These are phyloP conservation scores for Hypoxylon rickii DNA, from an alignment of 495 filamentous ascomycete genomes.

Conservation along the genomic window DNA sequence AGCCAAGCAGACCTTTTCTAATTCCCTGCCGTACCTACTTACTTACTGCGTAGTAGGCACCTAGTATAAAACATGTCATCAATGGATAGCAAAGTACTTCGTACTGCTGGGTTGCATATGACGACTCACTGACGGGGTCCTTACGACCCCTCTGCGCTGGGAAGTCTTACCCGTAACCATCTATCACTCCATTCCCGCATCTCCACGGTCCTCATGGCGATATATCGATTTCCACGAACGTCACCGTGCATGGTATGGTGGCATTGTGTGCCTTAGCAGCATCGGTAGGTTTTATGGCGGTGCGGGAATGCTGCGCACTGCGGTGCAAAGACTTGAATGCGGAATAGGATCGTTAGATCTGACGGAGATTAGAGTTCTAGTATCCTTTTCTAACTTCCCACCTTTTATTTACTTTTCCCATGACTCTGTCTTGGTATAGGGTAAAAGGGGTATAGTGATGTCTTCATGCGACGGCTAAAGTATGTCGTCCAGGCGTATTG, in stretches of 20 bases:
- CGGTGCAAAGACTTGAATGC: neutral
- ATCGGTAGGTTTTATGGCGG: neutral
- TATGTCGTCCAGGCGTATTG: neutral
- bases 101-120: conserved; percentile 14
- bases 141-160: neutral
- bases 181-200: neutral
- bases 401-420: neutral
- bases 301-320: neutral
- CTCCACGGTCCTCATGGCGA: neutral
- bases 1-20: conserved; percentile 1
- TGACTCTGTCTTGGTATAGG: neutral
- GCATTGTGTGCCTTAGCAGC: conserved; percentile 7
- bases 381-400: conserved; percentile 5
- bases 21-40: conserved; percentile 1
- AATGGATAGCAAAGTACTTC: neutral
- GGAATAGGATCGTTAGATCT: conserved; percentile 17
- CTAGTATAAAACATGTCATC: conserved; percentile 2
- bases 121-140: conserved; percentile 8
- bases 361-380: conserved; percentile 11
- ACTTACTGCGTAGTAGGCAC: conserved; percentile 13
- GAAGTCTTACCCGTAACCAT: neutral
- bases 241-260: conserved; percentile 28
- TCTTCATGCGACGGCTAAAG: conserved; percentile 11
- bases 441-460: neutral
- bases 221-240: conserved; percentile 7